Base-by-base conservation (phyloP, 75 land plant species). In the Pseudotsuga menziesii region DNA sequence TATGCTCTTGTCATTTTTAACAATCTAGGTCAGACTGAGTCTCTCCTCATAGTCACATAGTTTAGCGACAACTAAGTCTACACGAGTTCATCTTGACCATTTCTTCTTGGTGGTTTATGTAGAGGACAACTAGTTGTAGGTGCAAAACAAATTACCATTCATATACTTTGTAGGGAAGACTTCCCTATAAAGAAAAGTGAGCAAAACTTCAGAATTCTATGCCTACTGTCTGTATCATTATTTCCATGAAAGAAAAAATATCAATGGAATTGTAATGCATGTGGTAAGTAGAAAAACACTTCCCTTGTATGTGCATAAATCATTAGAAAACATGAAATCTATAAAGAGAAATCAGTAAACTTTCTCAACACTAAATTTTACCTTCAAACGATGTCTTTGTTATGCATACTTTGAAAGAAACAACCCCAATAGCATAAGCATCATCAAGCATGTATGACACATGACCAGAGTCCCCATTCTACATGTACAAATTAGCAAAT, bases 301-400 rank as follows among this genome's bases (percentile, higher is more conserved):
- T 27, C 17, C 36, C 1, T 39, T 59, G 16, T 19, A n/a, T 32
- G 20, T 22, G 8, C 9, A 19, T n/a, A 61, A 23, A n/a, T 32
- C 39, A n/a, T 26, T 16, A 36, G 27, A 76, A 76, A 78, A 56
- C 27, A 56, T 29, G 56, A 77, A 77, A 39, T 20, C 20, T 60
- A 44, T 14, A 76, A 7, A 72, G 8, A 77, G 36, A 74, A 56
- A 56, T 32, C 32, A 48, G 17, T 32, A 19, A n/a, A n/a, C n/a
- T n/a, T n/a, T n/a, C n/a, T n/a, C 20, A 29, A 16, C 20, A 54
- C 22, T 17, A 16, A 72, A 19, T 3, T 13, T 56, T 88, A 90
- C 95, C 92, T 96, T 96, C 78, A 96, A 82, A 26, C 85, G 86
- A n/a, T 96, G 98, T 61, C 95, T 83, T 76, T 94, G 98, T 32